Evolutionary conservation across 2,329 filamentous ascomycete species (phyloP), one percentile per base, ranked within the genome.

Genomic region (Aspergillus sp.): DNA sequence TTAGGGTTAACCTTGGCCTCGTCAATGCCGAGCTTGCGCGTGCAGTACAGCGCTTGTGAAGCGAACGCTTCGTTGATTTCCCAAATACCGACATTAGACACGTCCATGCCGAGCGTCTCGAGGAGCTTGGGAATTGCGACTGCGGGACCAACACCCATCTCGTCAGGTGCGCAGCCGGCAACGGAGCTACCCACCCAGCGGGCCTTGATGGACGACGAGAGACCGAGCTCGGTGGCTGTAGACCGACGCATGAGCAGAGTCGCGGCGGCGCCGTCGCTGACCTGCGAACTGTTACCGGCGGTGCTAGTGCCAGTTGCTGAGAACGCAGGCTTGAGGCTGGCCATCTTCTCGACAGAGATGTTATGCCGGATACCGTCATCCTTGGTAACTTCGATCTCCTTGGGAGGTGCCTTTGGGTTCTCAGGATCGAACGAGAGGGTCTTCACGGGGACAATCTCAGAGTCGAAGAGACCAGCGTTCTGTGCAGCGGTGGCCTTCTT

Each of bases 31-130:
- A 76, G 61, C 69, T 91, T 81, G 61, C 89, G 78, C 47, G 86
- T 74, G 73, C 90, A 95, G 80, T 96, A 97, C 25, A 96, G 90
- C 1, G 89, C 90, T 93, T 97, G 97, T 45, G 87, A 93, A 17
- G 90, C 91, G 62, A 98, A 98, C 1, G 93, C 93, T 79, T 98
- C 93, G 75, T 98, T 98, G 65, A 98, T 73, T 79, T 97, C 93
- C 59, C 91, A 78, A 32, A 97, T 79, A 64, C 98, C 93, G 53
- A 93, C 81, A 60, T 97, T 91, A 50, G 84, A 80, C 46, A 95
- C 75, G 20, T 78, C 81, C 52, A 98, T 72, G 71, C 85, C 82
- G 78, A 85, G 83, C 73, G 93, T 85, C 63, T 72, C 72, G 41
- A 98, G 80, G 23, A 98, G 82, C 81, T 98, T 98, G 53, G 81